Evolutionary conservation across 2,329 filamentous ascomycete species (phyloP), one percentile per base, ranked within the genome.

Genomic region (Orbilia brochopaga): DNA sequence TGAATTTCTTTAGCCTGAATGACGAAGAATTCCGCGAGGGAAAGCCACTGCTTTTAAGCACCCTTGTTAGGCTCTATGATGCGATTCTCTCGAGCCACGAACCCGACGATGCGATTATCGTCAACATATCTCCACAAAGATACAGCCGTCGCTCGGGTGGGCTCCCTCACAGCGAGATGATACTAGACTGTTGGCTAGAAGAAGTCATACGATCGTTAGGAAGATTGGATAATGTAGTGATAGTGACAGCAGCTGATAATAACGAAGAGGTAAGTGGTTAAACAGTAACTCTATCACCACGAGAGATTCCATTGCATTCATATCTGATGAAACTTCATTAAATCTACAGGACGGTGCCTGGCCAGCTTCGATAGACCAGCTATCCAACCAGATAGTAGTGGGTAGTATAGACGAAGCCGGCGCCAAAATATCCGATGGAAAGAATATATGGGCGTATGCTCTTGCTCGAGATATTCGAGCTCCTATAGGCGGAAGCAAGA

Each of bases 61-160:
- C 59, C 24, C 37, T 62, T 1, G 59, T 62, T 8, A 48, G 46
- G 17, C 19, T 62, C 7, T 62, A 54, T 27, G 51, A 62, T 24
- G 13, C 32, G n/a, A 30, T 60, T 17, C 1, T 52, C 7, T 24
- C 24, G 23, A 19, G 23, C 11, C 23, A 51, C 17, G 19, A 4
- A 6, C 2, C 44, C 11, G 24, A 60, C n/a, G 44, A 51, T 30
- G 10, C 27, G 8, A 15, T 52, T 1, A 40, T 60, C 27, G 37
- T 60, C 19, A 21, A 51, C 27, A 6, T 60, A 21, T 35, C 56
- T 3, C 30, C 11, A 2, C 21, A 46, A 1, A 1, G 32, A 21
- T 37, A 60, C 27, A 2, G 37, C 17, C 13, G 23, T 4, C 1
- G 4, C 10, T 13, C 42, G 7, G 40, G 30, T 7, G 17, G 51